These are phyloP conservation scores for Backusella circina DNA, from an alignment of 192 early-diverging fungal species.

Conservation along the genomic window DNA sequence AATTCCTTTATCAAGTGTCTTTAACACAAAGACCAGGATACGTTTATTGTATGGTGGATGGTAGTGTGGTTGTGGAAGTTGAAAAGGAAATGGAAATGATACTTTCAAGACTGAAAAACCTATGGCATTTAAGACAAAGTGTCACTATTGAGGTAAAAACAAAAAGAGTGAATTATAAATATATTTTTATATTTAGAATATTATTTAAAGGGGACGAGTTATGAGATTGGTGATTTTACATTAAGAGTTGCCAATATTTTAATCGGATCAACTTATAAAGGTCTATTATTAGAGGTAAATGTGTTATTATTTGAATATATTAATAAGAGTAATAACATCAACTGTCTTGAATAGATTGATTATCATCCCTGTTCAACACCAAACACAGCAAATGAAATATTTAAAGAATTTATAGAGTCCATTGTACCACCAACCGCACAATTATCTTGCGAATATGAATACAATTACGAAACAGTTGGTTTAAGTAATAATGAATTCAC, in stretches of 20 bases:
- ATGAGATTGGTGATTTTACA: conserved; percentile 52
- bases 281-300: conserved; percentile 50
- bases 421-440: conserved; percentile 47
- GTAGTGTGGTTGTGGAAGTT: conserved; percentile 48
- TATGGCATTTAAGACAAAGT: conserved; percentile 50
- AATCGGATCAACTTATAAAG: conserved; percentile 51
- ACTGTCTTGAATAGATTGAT: conserved; percentile 38
- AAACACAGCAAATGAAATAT: conserved; percentile 35
- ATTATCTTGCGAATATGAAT: conserved; percentile 45
- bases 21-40: conserved; percentile 32
- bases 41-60: conserved; percentile 44
- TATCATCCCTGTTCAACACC: conserved; percentile 50
- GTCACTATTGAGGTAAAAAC: conserved; percentile 42
- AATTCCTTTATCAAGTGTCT: conserved; percentile 32
- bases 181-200: too few relatives aligned
- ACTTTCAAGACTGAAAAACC: conserved; percentile 45
- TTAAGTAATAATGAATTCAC: conserved; percentile 45
- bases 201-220: conserved; percentile 38
- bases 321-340: background rate
- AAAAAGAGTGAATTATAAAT: background rate
- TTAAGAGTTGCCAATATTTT: conserved; percentile 52
- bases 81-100: conserved; percentile 49
- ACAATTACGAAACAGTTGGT: conserved; percentile 49
- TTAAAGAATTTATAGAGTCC: conserved; percentile 45
- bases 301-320: background rate